Evolutionary conservation across 2,329 filamentous ascomycete genomes (phyloP).

Genomic region (Mariannaea sp.): DNA sequence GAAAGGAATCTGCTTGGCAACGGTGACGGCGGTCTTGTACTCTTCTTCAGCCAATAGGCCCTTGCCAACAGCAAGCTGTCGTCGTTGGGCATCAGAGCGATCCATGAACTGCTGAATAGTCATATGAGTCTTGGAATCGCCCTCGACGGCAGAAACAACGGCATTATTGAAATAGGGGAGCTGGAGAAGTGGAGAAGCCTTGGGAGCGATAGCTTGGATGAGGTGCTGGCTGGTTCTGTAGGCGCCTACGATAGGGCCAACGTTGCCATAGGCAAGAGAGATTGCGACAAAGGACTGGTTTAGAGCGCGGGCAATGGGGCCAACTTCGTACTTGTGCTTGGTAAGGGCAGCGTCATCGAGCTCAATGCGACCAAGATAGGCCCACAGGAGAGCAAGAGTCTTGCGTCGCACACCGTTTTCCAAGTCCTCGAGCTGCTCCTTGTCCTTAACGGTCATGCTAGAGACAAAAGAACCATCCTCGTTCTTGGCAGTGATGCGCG

Average conservation of each 20-base stretch:
- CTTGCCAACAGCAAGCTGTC: constrained; percentile 70
- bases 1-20: constrained; percentile 83
- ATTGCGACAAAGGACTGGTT: constrained; percentile 89
- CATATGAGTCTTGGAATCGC: constrained; percentile 74
- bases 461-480: constrained; percentile 55
- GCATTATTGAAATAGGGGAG: constrained; percentile 81
- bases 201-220: constrained; percentile 86
- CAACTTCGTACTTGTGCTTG: constrained; percentile 86
- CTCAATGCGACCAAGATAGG: constrained; percentile 88
- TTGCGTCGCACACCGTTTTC: constrained; percentile 84
- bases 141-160: constrained; percentile 70
- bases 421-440: constrained; percentile 74
- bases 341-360: constrained; percentile 78
- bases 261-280: constrained; percentile 83
- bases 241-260: constrained; percentile 78
- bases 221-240: constrained; percentile 84
- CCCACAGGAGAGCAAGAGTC: constrained; percentile 88
- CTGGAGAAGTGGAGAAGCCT: constrained; percentile 85
- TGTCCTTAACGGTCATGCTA: constrained; percentile 74
- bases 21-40: constrained; percentile 74
- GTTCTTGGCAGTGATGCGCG: constrained; percentile 71
- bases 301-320: constrained; percentile 81
- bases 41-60: constrained; percentile 74
- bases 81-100: constrained; percentile 74
- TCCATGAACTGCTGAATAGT: constrained; percentile 89